phyloP scores from a whole-genome alignment of 1,284 basidiomycete species.

The Wolfiporia cocos region DNA sequence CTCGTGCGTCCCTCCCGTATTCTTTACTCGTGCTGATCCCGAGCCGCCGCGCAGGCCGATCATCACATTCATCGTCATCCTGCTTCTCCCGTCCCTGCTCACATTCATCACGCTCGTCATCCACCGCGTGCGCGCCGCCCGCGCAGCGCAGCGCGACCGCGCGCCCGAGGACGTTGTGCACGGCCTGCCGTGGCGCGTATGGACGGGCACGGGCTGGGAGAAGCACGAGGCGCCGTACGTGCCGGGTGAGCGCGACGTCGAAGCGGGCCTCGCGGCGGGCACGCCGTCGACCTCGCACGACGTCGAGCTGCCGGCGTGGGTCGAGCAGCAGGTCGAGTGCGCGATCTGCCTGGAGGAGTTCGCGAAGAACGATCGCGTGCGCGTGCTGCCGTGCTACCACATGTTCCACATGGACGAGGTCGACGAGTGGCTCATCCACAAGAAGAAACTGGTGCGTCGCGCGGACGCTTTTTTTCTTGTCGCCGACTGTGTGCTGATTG shows the following conservation, averaged over 20 bases:
- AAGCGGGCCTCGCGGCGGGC: background rate
- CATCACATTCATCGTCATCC: conserved; percentile 72
- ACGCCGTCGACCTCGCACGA: conserved; percentile 19
- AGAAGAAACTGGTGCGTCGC: conserved; percentile 76
- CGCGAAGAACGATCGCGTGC: conserved; percentile 77
- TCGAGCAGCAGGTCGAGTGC: conserved; percentile 72
- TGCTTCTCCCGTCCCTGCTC: conserved; percentile 74
- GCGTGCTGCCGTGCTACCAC: conserved; percentile 87
- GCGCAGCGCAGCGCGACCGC: conserved; percentile 73
- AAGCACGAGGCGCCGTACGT: conserved; percentile 42
- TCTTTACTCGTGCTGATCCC: conserved; percentile 5
- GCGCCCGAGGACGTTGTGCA: conserved; percentile 76
- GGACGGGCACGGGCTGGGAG: conserved; percentile 75
- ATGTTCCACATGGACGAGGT: conserved; percentile 84
- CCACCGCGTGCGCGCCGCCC: conserved; percentile 70
- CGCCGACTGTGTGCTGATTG: no score
- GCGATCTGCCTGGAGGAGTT: conserved; percentile 89
- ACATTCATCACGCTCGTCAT: conserved; percentile 79
- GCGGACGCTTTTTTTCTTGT: conserved; percentile 1
- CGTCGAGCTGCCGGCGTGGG: conserved; percentile 53
- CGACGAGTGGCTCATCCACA: conserved; percentile 84
- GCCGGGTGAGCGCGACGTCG: background rate
- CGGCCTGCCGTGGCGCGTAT: conserved; percentile 71
- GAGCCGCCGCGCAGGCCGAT: conserved; percentile 49
- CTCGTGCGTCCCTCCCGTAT: conserved; percentile 47